A percentile compares a stretch with the other conserved stretches of the same genome.
These are phyloP conservation scores for Mortierella alpina DNA, from an alignment of 192 early-diverging fungal species.

Conservation along the genomic window DNA sequence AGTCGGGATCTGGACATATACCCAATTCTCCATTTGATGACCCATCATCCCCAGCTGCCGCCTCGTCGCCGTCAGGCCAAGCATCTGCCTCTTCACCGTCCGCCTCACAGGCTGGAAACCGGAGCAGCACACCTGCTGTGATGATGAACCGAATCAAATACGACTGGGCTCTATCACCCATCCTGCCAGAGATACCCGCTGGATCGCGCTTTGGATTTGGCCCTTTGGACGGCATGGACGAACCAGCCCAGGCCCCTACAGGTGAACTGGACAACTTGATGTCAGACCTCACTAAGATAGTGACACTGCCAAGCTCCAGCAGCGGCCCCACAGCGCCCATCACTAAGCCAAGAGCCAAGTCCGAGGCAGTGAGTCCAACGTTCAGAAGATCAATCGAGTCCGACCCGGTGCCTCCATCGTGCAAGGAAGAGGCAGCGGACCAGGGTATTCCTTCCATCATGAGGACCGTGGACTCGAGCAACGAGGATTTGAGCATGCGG, in stretches of 20 bases:
- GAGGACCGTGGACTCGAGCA: not conserved
- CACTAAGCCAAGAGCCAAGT: not conserved
- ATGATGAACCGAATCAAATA: constrained; percentile 52
- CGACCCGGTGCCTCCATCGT: not conserved
- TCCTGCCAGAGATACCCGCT: constrained; percentile 13
- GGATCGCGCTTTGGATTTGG: constrained; percentile 22
- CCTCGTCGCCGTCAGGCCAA: not conserved
- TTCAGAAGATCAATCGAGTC: constrained; percentile 6
- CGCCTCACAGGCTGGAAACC: constrained; percentile 13
- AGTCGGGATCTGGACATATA: not conserved
- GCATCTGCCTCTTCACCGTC: not conserved
- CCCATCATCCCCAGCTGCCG: not conserved
- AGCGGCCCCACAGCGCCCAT: not conserved
- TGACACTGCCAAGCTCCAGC: not conserved
- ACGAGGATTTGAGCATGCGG: not conserved
- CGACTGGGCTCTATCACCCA: constrained; percentile 32
- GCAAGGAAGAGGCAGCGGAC: not conserved
- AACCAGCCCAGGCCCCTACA: not conserved
- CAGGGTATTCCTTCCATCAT: not conserved
- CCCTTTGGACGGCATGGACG: constrained; percentile 21
- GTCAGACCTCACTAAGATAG: not conserved
- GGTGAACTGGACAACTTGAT: too few relatives aligned
- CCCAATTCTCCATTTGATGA: not conserved
- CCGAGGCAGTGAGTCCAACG: not conserved
- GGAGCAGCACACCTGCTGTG: constrained; percentile 38